phyloP scores from a whole-genome alignment of 2,329 filamentous ascomycete genomes.

The Colletotrichum sp. region DNA sequence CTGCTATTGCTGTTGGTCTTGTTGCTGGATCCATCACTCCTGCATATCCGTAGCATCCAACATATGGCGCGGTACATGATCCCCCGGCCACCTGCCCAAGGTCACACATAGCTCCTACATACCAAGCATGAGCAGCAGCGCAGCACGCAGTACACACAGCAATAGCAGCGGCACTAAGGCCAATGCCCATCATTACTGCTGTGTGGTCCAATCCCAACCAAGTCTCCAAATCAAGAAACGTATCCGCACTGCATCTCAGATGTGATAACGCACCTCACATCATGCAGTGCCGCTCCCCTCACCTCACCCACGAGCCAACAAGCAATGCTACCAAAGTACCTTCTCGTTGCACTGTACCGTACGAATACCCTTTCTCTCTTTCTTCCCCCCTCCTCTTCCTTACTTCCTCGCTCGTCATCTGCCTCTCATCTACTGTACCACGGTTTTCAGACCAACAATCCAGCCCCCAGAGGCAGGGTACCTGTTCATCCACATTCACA shows the following conservation, averaged over 20 bases:
- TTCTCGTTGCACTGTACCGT: not conserved
- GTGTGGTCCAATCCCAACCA: not conserved
- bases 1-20: not conserved
- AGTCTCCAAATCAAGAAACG: not conserved
- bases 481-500: not conserved
- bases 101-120: not conserved
- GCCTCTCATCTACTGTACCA: not conserved
- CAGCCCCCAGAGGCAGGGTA: not conserved
- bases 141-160: not conserved
- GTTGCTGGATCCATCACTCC: not conserved
- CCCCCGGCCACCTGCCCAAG: not conserved
- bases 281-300: constrained; percentile 3
- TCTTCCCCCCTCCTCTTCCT: not conserved
- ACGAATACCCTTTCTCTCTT: not conserved
- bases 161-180: not conserved
- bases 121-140: not conserved
- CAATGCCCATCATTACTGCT: not conserved
- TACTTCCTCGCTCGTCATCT: not conserved
- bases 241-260: constrained; percentile 12
- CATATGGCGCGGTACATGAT: not conserved
- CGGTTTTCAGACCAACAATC: not conserved
- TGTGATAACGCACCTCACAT: constrained; percentile 12
- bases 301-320: constrained; percentile 5
- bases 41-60: not conserved
- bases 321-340: not conserved